A percentile compares a stretch with the other conserved stretches of the same genome.
These are phyloP conservation scores for Lantana camara DNA, from an alignment of 257 asterid species.

Conservation along the genomic window DNA sequence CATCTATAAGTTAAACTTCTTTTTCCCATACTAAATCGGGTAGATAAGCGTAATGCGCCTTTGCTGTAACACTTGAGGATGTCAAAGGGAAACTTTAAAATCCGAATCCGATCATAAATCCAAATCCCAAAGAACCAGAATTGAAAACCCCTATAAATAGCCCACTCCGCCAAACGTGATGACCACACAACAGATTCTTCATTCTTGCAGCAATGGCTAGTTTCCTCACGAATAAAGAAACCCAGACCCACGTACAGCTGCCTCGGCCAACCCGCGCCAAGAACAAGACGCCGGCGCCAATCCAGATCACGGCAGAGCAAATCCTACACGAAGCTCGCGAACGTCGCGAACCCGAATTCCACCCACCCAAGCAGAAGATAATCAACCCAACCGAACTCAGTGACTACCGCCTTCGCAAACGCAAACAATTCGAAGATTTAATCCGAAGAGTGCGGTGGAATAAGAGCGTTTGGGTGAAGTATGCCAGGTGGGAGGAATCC, in stretches of 20 bases:
- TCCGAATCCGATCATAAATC: too few species aligned
- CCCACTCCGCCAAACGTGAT: too few species aligned
- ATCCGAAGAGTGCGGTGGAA: conserved; percentile 90
- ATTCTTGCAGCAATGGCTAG: conserved; percentile 48
- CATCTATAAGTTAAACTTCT: too few species aligned
- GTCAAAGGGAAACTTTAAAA: too few species aligned
- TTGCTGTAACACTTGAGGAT: too few species aligned
- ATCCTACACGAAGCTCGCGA: conserved; percentile 89
- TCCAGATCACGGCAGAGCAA: conserved; percentile 91
- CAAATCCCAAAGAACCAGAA: too few species aligned
- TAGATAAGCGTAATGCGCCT: too few species aligned
- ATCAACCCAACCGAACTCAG: conserved; percentile 76
- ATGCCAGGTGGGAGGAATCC: conserved; percentile 92
- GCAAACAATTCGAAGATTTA: conserved; percentile 73
- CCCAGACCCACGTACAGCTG: conserved; percentile 77
- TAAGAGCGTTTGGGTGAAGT: conserved; percentile 87
- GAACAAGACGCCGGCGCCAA: conserved; percentile 80
- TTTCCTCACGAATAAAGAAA: conserved; percentile 68
- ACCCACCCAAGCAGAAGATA: conserved; percentile 89
- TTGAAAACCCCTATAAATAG: too few species aligned
- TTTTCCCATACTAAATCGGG: too few species aligned
- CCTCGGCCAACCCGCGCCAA: conserved; percentile 85
- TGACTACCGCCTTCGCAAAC: conserved; percentile 77
- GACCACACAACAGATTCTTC: too few species aligned
- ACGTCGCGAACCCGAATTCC: conserved; percentile 82